Conservation (phyloP, 2,329 filamentous ascomycete genomes). For the Aspergillus alliaceus region DNA sequence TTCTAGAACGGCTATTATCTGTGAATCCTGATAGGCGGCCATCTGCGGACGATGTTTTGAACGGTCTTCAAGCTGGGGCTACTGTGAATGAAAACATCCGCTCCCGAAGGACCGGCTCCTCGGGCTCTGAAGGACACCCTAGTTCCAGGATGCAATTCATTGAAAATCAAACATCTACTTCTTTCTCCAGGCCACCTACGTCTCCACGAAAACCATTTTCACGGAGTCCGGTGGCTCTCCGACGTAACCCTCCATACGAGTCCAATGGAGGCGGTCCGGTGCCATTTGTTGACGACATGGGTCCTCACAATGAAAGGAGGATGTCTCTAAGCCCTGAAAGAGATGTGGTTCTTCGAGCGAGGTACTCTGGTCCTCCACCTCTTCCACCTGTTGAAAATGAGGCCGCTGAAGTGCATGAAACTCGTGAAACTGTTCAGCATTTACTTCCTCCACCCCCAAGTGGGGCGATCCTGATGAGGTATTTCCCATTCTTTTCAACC, state of each 20-base stretch:
- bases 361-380: constrained; percentile 27
- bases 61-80: constrained; percentile 69
- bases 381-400: constrained; percentile 22
- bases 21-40: constrained; percentile 75
- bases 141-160: constrained; percentile 40
- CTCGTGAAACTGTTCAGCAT: constrained; percentile 28
- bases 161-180: constrained; percentile 34
- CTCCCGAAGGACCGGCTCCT: constrained; percentile 33
- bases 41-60: constrained; percentile 80
- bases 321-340: constrained; percentile 28
- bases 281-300: constrained; percentile 16
- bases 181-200: constrained; percentile 26
- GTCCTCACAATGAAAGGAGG: constrained; percentile 12
- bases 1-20: constrained; percentile 78
- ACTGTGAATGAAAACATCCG: constrained; percentile 49
- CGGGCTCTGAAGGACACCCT: constrained; percentile 32
- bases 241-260: constrained; percentile 30
- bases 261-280: constrained; percentile 16
- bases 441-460: constrained; percentile 45
- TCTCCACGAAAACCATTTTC: constrained; percentile 28
- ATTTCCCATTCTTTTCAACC: constrained; percentile 21
- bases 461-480: constrained; percentile 23
- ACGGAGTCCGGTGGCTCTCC: constrained; percentile 20
- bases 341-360: constrained; percentile 33
- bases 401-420: constrained; percentile 15